Base-by-base conservation (phyloP, 2,329 filamentous ascomycete genomes). In the Phialocephala subalpina region DNA sequence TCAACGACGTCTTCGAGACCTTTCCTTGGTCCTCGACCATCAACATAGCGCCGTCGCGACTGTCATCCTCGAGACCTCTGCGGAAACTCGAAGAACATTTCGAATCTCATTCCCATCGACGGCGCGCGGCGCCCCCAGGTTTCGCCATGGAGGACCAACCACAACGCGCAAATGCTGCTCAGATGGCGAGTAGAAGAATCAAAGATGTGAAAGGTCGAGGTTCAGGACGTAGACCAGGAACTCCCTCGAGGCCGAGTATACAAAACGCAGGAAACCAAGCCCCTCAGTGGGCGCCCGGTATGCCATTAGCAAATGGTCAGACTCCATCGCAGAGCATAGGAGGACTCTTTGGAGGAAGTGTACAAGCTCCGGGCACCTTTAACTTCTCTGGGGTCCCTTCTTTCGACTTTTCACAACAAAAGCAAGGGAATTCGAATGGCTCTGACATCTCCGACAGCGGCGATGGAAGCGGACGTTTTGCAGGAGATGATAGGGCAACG, bases 141-240 rank as follows among this genome's bases (percentile, higher is more conserved):
- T 36, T 64, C 65, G 67, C 59, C 49, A 73, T 74, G 71, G 4
- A 4, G 29, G 71, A 73, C 55, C 35, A 57, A 20, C 63, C 73
- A 47, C 68, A 65, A 62, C 71, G 73, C 59, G 75, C 74, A 22
- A 77, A 72, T 60, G 76, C 76, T 35, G 75, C 76, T 55, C 76
- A 77, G 60, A 58, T 77, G 57, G 76, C 76, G 29, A 63, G 69
- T 1, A 70, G 76, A 58, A 74, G 67, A 42, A 74, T 77, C 64
- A 76, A 74, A 58, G 64, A 65, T 20, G 65, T 68, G 40, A 67
- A 68, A 58, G 55, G 59, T 35, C 55, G 62, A 11, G 29, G 52
- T 58, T 47, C 12, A 27, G 62, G 53, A 59, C 11, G 25, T 3
- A 56, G 58, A n/a, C 27, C 60, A 64, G 35, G 57, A 56, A 60